Conservation (phyloP, 495 filamentous ascomycete species). For the Parathielavia hyrcaniae region DNA sequence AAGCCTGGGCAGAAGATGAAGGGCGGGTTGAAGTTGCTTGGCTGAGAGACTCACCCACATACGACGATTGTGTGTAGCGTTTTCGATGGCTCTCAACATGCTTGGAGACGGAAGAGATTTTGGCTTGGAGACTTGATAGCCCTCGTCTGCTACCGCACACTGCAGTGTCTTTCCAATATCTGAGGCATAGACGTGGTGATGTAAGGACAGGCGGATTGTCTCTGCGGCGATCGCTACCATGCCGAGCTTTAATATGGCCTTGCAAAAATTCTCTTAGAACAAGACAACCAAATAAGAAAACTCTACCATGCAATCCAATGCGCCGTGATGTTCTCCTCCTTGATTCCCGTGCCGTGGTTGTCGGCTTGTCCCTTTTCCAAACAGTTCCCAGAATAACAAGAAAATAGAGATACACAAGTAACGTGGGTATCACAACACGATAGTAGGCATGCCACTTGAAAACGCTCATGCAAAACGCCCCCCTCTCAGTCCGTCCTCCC, state of each 20-base stretch:
- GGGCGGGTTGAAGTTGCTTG: constrained; percentile 69
- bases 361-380: neutral
- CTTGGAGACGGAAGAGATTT: no score
- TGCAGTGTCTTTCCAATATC: no score
- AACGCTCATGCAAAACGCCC: neutral
- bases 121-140: no score
- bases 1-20: constrained; percentile 77
- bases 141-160: no score
- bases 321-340: neutral
- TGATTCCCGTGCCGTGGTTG: neutral
- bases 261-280: neutral
- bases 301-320: neutral
- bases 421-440: constrained; percentile 10
- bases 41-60: constrained; percentile 43
- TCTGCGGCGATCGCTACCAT: no score
- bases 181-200: no score
- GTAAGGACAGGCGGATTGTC: no score
- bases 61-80: neutral
- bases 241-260: no score
- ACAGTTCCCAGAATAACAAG: neutral
- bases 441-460: constrained; percentile 11
- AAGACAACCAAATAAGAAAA: neutral
- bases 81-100: neutral
- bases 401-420: neutral
- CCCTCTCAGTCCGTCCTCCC: constrained; percentile 3